Base-by-base conservation (phyloP, 2,329 filamentous ascomycete genomes). In the Cephalotrichum gorgonifer region DNA sequence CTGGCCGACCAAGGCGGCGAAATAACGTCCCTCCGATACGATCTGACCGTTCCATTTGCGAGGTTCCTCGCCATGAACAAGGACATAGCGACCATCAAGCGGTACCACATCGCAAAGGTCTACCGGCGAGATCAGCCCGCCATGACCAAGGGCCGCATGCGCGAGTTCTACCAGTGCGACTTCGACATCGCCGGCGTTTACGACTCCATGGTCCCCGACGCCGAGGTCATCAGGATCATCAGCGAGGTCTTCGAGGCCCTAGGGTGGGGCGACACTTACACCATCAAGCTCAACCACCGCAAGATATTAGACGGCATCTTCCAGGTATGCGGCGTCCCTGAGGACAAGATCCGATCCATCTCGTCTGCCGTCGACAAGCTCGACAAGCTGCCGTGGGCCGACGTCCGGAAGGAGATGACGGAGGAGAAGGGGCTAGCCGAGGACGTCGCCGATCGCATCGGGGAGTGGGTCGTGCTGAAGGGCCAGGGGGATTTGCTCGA, bases 131-230 rank as follows among this genome's bases (percentile, higher is more conserved):
- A 70, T 51, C 67, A 70, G 53, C 67, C 67, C 12, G 63, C 88
- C 53, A 88, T 96, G 70, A 87, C 85, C 53, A 93, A 94, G 64
- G 91, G 90, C 47, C 81, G 90, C 48, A 93, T 95, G 85, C 80
- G 91, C 60, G 91, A 96, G 68, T 95, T 95, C 68, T 95, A 94
- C 71, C 90, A 96, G 68, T 96, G 90, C 71, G 91, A 97, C 69
- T 94, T 96, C 62, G 90, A 96, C 63, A 91, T 96, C 68, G 90
- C 90, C 12, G 89, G 90, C 53, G 73, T 71, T 39, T 94, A 88
- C 70, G 91, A 95, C 63, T 69, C 87, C 48, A 95, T 96, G 89
- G 77, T 95, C 25, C 88, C 90, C 50, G 91, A 96, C 61, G 86
- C 89, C 33, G 90, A 96, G 69, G 85, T 95, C 51, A 70, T 97